Evolutionary conservation across 2,329 filamentous ascomycete genomes (phyloP), one percentile per base, ranked within the genome.

Genomic region (Helotiales sp.): DNA sequence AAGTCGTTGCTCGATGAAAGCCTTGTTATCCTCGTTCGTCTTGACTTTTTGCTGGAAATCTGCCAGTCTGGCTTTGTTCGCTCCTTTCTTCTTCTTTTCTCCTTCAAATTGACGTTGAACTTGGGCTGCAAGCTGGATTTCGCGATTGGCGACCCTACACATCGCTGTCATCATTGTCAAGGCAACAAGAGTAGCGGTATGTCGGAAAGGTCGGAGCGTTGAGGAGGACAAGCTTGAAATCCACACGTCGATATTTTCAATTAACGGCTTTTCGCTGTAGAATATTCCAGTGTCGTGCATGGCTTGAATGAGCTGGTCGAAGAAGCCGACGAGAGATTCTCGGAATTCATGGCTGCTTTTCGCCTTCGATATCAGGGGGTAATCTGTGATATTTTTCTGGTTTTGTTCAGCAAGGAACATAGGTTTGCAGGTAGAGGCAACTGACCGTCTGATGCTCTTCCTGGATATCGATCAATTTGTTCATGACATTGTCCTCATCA

Each of bases 221-320:
- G 93, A 94, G 3, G 93, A 96, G 2, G 95, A 96, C 91, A 99
- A 93, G 67, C 92, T 91, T 45, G 90, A 90, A 68, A 97, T 85
- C 96, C 96, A 99, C 66, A 92, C 86, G 73, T 93, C 89, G 57
- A 98, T 86, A 76, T 97, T 97, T 77, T 97, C 93, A 75, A 97
- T 88, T 60, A 99, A 83, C 32, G 90, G 86, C 40, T 82, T 80
- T 8, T 84, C 81, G 52, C 86, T 88, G 80, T 97, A 97, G 60
- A 99, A 82, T 22, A 92, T 81, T 26, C 91, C 91, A n/a, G 91
- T 91, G 72, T 93, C 89, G 75, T 96, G 93, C 60, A 97, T 85
- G 6, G 93, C 87, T 71, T 87, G 86, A 71, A 97, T 86, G 24
- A 98, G 82, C 0, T 90, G 85, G 68, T 87, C 82, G 78, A 97